Evolutionary conservation across 2,329 filamentous ascomycete genomes (phyloP), one percentile per base, ranked within the genome.

Genomic region (Fonsecaea multimorphosa): DNA sequence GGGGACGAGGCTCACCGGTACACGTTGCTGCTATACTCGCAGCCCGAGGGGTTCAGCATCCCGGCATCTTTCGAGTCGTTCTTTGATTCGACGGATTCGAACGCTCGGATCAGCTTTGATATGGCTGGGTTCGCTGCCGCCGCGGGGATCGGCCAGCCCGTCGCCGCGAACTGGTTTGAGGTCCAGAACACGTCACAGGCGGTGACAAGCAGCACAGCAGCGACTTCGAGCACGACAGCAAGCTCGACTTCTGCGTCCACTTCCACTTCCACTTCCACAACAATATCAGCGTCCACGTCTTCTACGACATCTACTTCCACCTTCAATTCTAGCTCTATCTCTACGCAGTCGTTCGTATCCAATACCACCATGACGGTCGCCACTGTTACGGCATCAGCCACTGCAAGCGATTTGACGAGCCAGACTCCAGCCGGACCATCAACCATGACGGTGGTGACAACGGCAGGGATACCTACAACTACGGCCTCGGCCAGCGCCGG

Each of bases 131-230:
- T 81, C 67, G 70, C 76, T 2, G 54, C 65, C 0, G 77, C 76
- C 1, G 71, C 76, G 1, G 72, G 70, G 1, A 58, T 81, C 11
- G 67, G 61, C 4, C 59, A 67, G 0, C 73, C 76, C 0, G 51
- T 80, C 22, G 77, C 76, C 0, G 77, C 73, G 6, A 80, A 78
- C 64, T 82, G 76, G 69, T 78, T 81, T 54, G 76, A 78, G 54
- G 69, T 74, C 27, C 57, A 67, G 60, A 69, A 71, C 58, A 52
- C n/a, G 44, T 61, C 49, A 53, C 53, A 34, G 56, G 14, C 31
- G 12, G 9, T 31, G 12, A 34, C 51, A n/a, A 51, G 34, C 24
- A 59, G 29, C 8, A 34, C 31, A 1, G 57, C 34, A 4, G 51
- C 60, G 9, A 19, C 51, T 7, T 61, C 63, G 40, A 54, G 52